Evolutionary conservation across 2,329 filamentous ascomycete genomes (phyloP).

Genomic region (Pestalotiopsis fici): DNA sequence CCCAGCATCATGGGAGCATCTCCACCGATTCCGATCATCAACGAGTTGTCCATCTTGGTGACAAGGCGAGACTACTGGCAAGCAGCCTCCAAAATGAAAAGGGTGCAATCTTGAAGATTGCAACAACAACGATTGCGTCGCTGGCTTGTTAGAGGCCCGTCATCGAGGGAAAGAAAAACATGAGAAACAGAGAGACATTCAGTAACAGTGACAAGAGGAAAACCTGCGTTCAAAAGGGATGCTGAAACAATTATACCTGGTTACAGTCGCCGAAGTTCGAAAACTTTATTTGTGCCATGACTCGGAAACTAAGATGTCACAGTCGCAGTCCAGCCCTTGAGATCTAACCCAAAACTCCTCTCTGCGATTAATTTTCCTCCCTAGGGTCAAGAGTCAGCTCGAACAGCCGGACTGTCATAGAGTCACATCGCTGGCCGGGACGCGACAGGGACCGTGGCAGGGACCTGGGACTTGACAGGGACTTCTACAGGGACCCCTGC

Average conservation of each 20-base stretch:
- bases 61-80: neutral
- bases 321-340: neutral
- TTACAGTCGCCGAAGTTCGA: neutral
- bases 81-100: neutral
- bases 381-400: neutral
- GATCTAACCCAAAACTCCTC: neutral
- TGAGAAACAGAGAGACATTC: neutral
- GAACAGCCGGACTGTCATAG: neutral
- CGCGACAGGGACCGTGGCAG: no score
- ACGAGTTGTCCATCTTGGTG: neutral
- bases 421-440: neutral
- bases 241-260: neutral
- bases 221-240: neutral
- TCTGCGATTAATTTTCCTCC: neutral
- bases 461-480: no score
- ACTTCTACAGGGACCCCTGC: neutral
- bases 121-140: neutral
- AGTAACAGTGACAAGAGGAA: neutral
- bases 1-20: conserved; percentile 2
- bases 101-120: no score
- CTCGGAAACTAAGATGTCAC: neutral
- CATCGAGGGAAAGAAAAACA: neutral
- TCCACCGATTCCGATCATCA: conserved; percentile 6
- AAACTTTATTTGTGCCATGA: neutral
- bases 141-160: neutral